These are phyloP conservation scores for Euphorbia lathyris DNA, from an alignment of 345 rosid genomes.

Conservation along the genomic window DNA sequence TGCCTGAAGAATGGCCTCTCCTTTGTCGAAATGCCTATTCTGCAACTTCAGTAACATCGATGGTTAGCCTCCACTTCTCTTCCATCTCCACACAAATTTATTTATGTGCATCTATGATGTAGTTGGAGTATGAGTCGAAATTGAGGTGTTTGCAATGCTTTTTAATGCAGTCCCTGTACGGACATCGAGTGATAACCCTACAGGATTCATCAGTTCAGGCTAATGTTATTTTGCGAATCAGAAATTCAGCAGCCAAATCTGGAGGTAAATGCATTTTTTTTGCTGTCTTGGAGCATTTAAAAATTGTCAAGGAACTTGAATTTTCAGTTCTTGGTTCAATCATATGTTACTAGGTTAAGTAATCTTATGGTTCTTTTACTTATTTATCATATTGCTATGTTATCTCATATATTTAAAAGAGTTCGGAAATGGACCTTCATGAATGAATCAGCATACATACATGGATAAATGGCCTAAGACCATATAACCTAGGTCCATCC, in stretches of 20 bases:
- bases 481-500: too few relatives aligned
- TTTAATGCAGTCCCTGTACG: conserved; percentile 81
- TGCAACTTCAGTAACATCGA: conserved; percentile 79
- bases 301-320: too few relatives aligned
- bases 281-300: too few relatives aligned
- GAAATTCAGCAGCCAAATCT: conserved; percentile 76
- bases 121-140: conserved; percentile 5
- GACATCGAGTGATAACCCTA: conserved; percentile 90
- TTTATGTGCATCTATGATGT: not conserved
- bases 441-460: not conserved
- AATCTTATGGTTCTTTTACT: too few relatives aligned
- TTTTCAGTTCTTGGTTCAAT: not conserved
- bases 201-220: conserved; percentile 78
- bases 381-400: too few relatives aligned
- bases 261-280: conserved; percentile 62
- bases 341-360: not conserved
- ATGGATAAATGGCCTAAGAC: not conserved
- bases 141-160: not conserved
- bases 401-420: not conserved
- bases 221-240: conserved; percentile 72
- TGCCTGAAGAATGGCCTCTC: conserved; percentile 80
- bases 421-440: not conserved
- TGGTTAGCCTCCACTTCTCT: conserved; percentile 37
- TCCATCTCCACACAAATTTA: not conserved
- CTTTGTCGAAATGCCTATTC: conserved; percentile 76